Conservation (phyloP, 805 yeast species). For the Tetrapisispora taiwanensis region DNA sequence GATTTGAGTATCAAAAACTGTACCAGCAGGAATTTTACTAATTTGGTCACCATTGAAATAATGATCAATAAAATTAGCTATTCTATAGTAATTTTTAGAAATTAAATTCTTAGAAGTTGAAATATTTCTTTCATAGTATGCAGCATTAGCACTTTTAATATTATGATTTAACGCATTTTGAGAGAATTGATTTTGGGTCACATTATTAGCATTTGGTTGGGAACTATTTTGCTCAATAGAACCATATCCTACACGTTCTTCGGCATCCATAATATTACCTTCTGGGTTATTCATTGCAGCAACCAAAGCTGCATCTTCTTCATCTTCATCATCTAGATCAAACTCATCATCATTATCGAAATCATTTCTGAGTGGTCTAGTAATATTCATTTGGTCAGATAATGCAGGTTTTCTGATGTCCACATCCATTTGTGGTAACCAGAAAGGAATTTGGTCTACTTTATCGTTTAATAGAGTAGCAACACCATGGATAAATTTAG, state of each 20-base stretch:
- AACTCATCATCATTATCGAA: constrained; percentile 24
- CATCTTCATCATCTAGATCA: constrained; percentile 29
- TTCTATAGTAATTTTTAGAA: constrained; percentile 15
- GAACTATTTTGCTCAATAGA: constrained; percentile 12
- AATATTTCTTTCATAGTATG: constrained; percentile 21
- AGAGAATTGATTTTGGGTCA: neutral
- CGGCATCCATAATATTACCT: constrained; percentile 60
- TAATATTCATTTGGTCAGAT: constrained; percentile 36
- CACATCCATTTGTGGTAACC: constrained; percentile 95
- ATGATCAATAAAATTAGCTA: constrained; percentile 29
- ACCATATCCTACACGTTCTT: constrained; percentile 53
- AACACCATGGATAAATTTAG: constrained; percentile 94
- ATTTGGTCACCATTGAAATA: constrained; percentile 42
- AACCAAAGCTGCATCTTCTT: constrained; percentile 25
- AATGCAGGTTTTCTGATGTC: constrained; percentile 83
- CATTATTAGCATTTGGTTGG: neutral
- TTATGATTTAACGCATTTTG: neutral
- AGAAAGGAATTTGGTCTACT: constrained; percentile 81
- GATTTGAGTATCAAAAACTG: constrained; percentile 47
- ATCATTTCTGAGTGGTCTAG: constrained; percentile 24
- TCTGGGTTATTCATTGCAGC: constrained; percentile 27
- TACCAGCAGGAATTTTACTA: constrained; percentile 53
- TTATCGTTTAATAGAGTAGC: constrained; percentile 82
- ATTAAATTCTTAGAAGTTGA: constrained; percentile 14
- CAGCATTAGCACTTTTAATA: constrained; percentile 22